Evolutionary conservation across 495 filamentous ascomycete species (phyloP).

Genomic region (Lasiosphaeris hirsuta): DNA sequence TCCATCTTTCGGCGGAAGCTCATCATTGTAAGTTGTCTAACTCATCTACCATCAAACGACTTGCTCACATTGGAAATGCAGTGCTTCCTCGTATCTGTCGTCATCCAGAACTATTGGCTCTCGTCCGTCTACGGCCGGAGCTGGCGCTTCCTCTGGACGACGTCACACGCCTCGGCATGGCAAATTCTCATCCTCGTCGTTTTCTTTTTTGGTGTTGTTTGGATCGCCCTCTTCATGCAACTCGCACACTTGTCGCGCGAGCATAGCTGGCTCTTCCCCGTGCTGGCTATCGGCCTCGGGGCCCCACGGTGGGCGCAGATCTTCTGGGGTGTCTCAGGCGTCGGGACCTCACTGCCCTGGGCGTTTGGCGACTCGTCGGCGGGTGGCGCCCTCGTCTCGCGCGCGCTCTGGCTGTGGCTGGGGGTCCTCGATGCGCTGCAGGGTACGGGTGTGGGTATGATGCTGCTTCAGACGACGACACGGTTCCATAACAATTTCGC

Average conservation of each 20-base stretch:
- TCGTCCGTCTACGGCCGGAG: constrained; percentile 59
- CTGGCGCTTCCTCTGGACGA: constrained; percentile 59
- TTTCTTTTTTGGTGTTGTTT: constrained; percentile 58
- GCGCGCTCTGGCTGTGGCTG: constrained; percentile 60
- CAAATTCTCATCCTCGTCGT: constrained; percentile 50
- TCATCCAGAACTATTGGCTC: constrained; percentile 68
- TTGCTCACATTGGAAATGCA: background rate
- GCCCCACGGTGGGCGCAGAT: constrained; percentile 62
- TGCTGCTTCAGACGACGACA: constrained; percentile 58
- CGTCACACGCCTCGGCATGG: constrained; percentile 51
- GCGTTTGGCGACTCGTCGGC: constrained; percentile 33
- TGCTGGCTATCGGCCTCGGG: constrained; percentile 60
- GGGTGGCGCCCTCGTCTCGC: constrained; percentile 46
- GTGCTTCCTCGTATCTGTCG: constrained; percentile 58
- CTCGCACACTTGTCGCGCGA: constrained; percentile 50
- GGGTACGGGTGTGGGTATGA: constrained; percentile 58
- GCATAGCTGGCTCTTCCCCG: constrained; percentile 61
- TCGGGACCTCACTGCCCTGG: constrained; percentile 59
- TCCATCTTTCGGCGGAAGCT: constrained; percentile 48
- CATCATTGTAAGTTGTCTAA: background rate
- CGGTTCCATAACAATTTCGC: constrained; percentile 54
- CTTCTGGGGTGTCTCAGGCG: constrained; percentile 55
- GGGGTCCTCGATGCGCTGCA: constrained; percentile 59
- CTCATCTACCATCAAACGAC: background rate
- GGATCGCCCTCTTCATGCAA: constrained; percentile 46